These are phyloP conservation scores for Eucalyptus regnans DNA, from an alignment of 345 rosid genomes.

Conservation along the genomic window DNA sequence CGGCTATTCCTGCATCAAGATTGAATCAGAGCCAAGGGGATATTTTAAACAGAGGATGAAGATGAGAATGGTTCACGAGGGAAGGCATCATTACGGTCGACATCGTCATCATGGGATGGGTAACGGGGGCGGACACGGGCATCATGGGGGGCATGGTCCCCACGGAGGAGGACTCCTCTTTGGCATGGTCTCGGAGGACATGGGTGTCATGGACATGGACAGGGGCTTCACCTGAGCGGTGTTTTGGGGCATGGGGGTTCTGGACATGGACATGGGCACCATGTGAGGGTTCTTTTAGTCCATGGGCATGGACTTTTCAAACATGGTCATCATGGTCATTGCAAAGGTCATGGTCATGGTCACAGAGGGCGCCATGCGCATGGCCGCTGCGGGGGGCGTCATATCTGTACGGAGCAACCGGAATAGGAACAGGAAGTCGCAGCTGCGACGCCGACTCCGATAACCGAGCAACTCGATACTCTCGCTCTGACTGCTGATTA, in stretches of 20 bases:
- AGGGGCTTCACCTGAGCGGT: neutral
- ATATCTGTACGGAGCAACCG: neutral
- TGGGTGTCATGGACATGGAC: neutral
- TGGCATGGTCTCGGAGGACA: neutral
- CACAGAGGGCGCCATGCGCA: neutral
- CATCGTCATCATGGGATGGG: neutral
- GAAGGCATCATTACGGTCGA: neutral
- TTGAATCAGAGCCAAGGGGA: neutral
- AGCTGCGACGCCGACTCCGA: too few species aligned
- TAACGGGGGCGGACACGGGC: neutral
- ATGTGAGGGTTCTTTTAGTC: neutral
- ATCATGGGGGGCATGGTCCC: neutral
- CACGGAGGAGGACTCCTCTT: too few species aligned
- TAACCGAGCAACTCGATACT: neutral
- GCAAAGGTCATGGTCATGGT: neutral
- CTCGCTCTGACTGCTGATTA: neutral
- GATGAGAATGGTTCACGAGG: neutral
- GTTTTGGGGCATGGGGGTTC: neutral
- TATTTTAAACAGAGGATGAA: neutral
- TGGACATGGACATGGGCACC: neutral
- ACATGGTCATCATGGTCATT: neutral
- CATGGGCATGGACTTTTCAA: neutral
- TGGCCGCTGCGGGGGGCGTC: neutral
- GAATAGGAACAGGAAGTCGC: neutral
- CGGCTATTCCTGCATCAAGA: neutral